Evolutionary conservation across 306 rosid genomes (phyloP).

Genomic region (Begonia masoniana): DNA sequence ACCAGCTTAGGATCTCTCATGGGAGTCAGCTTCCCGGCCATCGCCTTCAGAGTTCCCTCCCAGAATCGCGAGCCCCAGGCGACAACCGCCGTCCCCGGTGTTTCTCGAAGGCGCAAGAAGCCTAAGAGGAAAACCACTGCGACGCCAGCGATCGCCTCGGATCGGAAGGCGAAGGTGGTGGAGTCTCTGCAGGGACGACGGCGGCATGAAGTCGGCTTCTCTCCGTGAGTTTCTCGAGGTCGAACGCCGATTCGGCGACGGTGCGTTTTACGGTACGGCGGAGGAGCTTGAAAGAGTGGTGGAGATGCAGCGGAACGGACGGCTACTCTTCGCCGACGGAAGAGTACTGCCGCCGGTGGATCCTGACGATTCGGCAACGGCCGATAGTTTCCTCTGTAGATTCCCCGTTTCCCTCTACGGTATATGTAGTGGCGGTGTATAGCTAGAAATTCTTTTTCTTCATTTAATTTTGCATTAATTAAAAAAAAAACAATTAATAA

Average conservation of each 20-base stretch:
- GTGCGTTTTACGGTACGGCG: slow-evolving; percentile 62
- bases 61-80: slow-evolving; percentile 45
- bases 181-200: slow-evolving; percentile 70
- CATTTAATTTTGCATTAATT: too few species aligned
- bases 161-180: slow-evolving; percentile 74
- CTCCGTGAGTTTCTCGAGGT: slow-evolving; percentile 86
- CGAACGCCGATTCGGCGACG: slow-evolving; percentile 79
- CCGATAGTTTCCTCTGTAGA: slow-evolving; percentile 42
- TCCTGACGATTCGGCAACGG: slow-evolving; percentile 23
- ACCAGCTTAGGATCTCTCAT: slow-evolving; percentile 75
- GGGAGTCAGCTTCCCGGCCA: slow-evolving; percentile 85
- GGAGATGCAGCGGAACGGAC: slow-evolving; percentile 36
- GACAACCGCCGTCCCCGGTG: slow-evolving; percentile 3
- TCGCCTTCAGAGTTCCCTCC: slow-evolving; percentile 71
- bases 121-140: slow-evolving; percentile 28
- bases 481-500: too few species aligned
- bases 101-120: slow-evolving; percentile 22
- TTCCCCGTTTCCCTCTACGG: slow-evolving; percentile 63
- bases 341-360: slow-evolving; percentile 68
- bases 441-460: too few species aligned
- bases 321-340: slow-evolving; percentile 63
- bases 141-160: slow-evolving; percentile 23
- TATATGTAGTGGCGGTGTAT: slow-evolving; percentile 62
- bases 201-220: slow-evolving; percentile 54
- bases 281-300: slow-evolving; percentile 78